phyloP scores from a whole-genome alignment of 805 yeast genomes.

The Myxozyma geophila region DNA sequence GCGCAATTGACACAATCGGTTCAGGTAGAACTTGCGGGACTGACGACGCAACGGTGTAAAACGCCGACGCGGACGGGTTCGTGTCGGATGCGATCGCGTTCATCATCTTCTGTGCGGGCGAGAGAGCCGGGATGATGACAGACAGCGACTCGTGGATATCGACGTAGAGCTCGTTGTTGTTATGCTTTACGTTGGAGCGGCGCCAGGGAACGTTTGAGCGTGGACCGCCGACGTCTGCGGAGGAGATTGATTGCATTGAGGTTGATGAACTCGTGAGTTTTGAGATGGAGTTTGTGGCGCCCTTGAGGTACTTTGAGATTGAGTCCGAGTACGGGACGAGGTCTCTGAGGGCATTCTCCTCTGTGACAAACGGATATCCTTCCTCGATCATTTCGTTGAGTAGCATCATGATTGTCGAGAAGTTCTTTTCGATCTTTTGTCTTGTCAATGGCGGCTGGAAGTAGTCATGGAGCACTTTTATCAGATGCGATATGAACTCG shows the following conservation, averaged over 20 bases:
- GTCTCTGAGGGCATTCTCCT: slow-evolving; percentile 69
- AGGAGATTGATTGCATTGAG: slow-evolving; percentile 25
- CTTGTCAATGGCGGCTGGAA: slow-evolving; percentile 53
- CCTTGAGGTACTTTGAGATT: slow-evolving; percentile 54
- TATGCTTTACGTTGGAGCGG: slow-evolving; percentile 65
- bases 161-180: slow-evolving; percentile 83
- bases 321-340: slow-evolving; percentile 68
- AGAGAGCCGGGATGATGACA: slow-evolving; percentile 33
- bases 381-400: slow-evolving; percentile 79
- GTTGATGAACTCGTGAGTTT: slow-evolving; percentile 24
- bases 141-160: slow-evolving; percentile 68
- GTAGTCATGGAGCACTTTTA: slow-evolving; percentile 60
- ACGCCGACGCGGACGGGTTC: slow-evolving; percentile 38
- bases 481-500: slow-evolving; percentile 56
- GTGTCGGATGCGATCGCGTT: slow-evolving; percentile 15
- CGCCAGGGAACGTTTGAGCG: slow-evolving; percentile 73
- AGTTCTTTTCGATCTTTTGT: slow-evolving; percentile 60
- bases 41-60: slow-evolving; percentile 34
- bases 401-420: slow-evolving; percentile 70
- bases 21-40: slow-evolving; percentile 32
- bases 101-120: slow-evolving; percentile 28
- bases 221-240: slow-evolving; percentile 27
- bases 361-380: slow-evolving; percentile 74
- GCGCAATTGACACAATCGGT: slow-evolving; percentile 48
- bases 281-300: slow-evolving; percentile 36